Evolutionary conservation across 2,329 filamentous ascomycete genomes (phyloP).

Genomic region (Fusarium tuaranense): DNA sequence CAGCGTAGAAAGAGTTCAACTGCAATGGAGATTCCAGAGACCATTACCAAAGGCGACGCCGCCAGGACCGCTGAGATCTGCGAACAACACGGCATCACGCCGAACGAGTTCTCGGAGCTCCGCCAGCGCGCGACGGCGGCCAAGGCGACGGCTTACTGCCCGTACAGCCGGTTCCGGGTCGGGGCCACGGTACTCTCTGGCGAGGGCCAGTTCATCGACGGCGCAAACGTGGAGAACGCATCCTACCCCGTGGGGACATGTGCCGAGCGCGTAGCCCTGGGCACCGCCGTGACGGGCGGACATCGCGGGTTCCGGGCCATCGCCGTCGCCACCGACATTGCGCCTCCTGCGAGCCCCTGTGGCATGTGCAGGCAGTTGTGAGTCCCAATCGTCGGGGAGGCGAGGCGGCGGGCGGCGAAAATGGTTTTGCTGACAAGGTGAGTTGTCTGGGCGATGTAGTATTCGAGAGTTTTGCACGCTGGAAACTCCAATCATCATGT

Average conservation of each 20-base stretch:
- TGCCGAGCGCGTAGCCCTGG: constrained; percentile 91
- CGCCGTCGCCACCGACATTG: constrained; percentile 85
- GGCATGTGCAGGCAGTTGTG: constrained; percentile 97
- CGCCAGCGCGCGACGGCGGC: constrained; percentile 74
- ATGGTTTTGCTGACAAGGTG: constrained; percentile 22
- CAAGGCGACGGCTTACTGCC: constrained; percentile 87
- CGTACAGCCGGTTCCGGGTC: constrained; percentile 92
- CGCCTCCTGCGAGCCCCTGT: constrained; percentile 79
- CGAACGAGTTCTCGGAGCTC: constrained; percentile 73
- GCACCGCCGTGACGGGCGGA: constrained; percentile 77
- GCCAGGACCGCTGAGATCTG: constrained; percentile 45
- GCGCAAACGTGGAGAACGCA: constrained; percentile 94
- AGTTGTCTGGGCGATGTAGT: constrained; percentile 52
- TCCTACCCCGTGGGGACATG: constrained; percentile 95
- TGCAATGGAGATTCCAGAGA: constrained; percentile 36
- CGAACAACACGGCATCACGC: constrained; percentile 62
- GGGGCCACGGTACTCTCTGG: constrained; percentile 79
- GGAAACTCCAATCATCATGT: constrained; percentile 89
- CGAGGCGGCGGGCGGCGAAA: neutral
- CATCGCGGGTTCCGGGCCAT: constrained; percentile 77
- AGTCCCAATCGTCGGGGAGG: constrained; percentile 52
- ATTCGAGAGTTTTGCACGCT: constrained; percentile 81
- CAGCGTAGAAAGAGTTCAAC: neutral
- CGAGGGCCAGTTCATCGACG: constrained; percentile 59
- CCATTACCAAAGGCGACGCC: constrained; percentile 45